Evolutionary conservation across 2,329 filamentous ascomycete species (phyloP).

Genomic region (Ceratocystis variospora): DNA sequence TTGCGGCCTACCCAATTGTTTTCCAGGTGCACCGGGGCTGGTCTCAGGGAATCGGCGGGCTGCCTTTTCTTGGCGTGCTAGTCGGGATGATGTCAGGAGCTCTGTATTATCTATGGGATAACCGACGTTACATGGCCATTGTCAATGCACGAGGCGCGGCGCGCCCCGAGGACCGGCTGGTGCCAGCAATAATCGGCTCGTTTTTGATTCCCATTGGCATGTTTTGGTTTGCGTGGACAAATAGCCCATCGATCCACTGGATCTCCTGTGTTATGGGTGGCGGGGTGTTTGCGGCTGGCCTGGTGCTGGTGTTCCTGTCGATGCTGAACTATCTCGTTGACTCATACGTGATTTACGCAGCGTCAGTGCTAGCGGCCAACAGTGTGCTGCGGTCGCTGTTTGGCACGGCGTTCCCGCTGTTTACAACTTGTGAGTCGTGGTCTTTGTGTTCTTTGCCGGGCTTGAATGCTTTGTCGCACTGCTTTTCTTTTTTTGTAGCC

Average conservation of each 20-base stretch:
- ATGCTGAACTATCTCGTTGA: conserved; percentile 56
- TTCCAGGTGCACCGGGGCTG: conserved; percentile 46
- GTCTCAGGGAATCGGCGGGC: conserved; percentile 43
- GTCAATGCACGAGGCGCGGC: conserved; percentile 40
- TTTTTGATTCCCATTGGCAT: conserved; percentile 45
- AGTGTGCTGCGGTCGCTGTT: conserved; percentile 58
- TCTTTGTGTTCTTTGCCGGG: neutral
- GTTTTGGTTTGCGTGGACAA: conserved; percentile 56
- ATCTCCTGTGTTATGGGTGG: conserved; percentile 35
- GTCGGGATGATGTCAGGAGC: conserved; percentile 49
- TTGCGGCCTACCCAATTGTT: conserved; percentile 45
- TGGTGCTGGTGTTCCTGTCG: conserved; percentile 52
- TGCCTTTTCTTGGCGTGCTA: conserved; percentile 50
- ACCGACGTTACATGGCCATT: conserved; percentile 37
- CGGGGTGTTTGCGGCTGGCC: conserved; percentile 39
- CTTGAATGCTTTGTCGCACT: no score
- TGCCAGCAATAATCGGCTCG: conserved; percentile 45
- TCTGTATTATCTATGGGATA: conserved; percentile 37
- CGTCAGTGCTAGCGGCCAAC: conserved; percentile 60
- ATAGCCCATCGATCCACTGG: conserved; percentile 42
- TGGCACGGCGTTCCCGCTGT: conserved; percentile 59
- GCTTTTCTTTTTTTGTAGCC: no score
- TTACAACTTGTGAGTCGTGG: conserved; percentile 36
- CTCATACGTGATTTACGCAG: conserved; percentile 60
- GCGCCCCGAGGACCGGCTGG: conserved; percentile 49